These are phyloP conservation scores for Dillenia turbinata DNA, from an alignment of 164 flowering plant genomes.

Conservation along the genomic window DNA sequence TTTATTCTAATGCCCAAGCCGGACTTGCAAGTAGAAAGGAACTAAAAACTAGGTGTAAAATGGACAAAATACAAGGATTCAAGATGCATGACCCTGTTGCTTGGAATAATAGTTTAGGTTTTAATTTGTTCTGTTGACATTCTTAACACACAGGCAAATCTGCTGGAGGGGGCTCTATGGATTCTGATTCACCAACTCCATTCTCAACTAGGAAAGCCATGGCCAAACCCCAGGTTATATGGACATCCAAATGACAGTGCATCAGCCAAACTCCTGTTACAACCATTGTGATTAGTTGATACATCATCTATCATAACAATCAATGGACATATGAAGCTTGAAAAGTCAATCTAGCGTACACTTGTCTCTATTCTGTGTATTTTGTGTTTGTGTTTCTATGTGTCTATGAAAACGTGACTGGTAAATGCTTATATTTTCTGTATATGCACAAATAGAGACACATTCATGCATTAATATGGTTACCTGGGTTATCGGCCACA, in stretches of 20 bases:
- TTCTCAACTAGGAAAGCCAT: constrained; percentile 68
- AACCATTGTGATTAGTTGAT: neutral
- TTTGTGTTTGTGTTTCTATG: too few relatives aligned
- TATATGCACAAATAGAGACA: too few relatives aligned
- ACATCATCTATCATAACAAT: neutral
- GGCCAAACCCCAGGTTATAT: constrained; percentile 64
- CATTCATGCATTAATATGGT: neutral
- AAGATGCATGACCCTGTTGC: too few relatives aligned
- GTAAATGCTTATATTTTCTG: too few relatives aligned
- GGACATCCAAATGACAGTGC: constrained; percentile 81
- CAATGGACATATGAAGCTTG: too few relatives aligned
- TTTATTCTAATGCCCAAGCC: too few relatives aligned
- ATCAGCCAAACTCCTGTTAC: constrained; percentile 68
- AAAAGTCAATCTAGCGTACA: too few relatives aligned
- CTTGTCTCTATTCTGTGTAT: too few relatives aligned
- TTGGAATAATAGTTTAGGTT: neutral
- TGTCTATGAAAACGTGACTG: too few relatives aligned
- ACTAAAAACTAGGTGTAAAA: too few relatives aligned
- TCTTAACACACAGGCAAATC: constrained; percentile 68
- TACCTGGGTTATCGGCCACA: constrained; percentile 88
- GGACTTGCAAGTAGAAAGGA: too few relatives aligned
- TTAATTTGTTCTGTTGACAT: neutral
- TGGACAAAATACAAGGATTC: too few relatives aligned
- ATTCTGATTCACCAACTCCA: constrained; percentile 48
- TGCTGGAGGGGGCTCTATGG: constrained; percentile 59